Evolutionary conservation across 1,139 yeast species (phyloP), one percentile per base, ranked within the genome.

Genomic region (Yamadazyma atlantica): DNA sequence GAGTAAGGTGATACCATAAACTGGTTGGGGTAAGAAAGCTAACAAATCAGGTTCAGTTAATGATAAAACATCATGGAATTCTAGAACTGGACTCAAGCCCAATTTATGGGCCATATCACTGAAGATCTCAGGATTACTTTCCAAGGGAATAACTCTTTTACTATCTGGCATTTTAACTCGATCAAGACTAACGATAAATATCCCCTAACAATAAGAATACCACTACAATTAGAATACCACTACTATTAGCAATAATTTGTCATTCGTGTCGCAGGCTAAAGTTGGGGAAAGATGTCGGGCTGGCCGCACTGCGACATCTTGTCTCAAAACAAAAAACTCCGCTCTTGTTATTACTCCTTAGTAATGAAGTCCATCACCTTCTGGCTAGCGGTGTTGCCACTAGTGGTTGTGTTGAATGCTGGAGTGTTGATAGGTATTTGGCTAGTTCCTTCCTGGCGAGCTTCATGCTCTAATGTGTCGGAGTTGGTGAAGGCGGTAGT

Each of bases 121-220:
- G 65, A 92, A 89, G 7, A 92, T 80, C 14, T 74, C 83, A 0
- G 98, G 98, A 51, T 89, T 88, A 11, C 95, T 86, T 58, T 92
- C 98, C 32, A 92, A 66, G 2, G 98, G 97, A 11, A 88, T 82
- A 29, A 88, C 90, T 42, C 55, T 41, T 41, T 43, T 51, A 21
- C 8, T 6, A 19, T 31, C 24, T 19, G 35, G 14, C 41, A 41
- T 41, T 9, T n/a, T 27, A 16, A 25, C 7, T 7, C 10, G n/a
- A n/a, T n/a, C n/a, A n/a, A n/a, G n/a, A n/a, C n/a, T n/a, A n/a
- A n/a, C n/a, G n/a, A n/a, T n/a, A n/a, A n/a, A n/a, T n/a, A n/a
- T n/a, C n/a, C n/a, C n/a, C n/a, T n/a, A n/a, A n/a, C n/a, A n/a
- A n/a, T n/a, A n/a, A n/a, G n/a, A n/a, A n/a, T n/a, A n/a, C n/a